Conservation (phyloP, 441 rosid genomes). For the Brassica hybrid region DNA sequence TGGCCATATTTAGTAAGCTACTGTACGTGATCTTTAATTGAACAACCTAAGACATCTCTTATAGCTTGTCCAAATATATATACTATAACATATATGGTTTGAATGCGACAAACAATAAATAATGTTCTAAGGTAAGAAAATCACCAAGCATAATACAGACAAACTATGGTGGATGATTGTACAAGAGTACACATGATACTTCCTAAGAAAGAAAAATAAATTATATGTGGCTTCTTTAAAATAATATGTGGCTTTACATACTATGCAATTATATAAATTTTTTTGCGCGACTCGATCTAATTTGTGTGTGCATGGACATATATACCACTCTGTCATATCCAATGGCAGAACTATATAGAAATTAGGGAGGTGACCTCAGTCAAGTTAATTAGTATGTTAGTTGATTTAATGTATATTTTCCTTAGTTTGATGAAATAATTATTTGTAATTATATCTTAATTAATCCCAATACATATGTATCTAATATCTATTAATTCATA, state of each 20-base stretch:
- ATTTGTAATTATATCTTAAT: no score
- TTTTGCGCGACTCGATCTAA: neutral
- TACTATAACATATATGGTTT: neutral
- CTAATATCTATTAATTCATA: no score
- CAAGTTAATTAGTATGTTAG: neutral
- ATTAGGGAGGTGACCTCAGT: no score
- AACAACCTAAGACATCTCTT: conserved; percentile 42
- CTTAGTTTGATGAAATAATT: no score
- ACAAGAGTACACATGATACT: conserved; percentile 13
- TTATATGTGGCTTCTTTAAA: no score
- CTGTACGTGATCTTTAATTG: conserved; percentile 30
- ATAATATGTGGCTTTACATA: neutral
- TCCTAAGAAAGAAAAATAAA: neutral
- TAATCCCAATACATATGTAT: no score
- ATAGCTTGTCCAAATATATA: conserved; percentile 21
- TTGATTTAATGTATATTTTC: neutral
- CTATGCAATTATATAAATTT: neutral
- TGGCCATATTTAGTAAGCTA: conserved; percentile 32
- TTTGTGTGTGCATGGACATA: neutral
- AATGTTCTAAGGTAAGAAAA: conserved; percentile 16
- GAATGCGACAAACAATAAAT: conserved; percentile 10
- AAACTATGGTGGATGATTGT: conserved; percentile 40
- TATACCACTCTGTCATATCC: neutral
- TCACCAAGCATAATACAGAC: conserved; percentile 38
- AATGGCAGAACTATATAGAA: no score